Evolutionary conservation across 116 monocot species (phyloP).

Genomic region (Iris pallida): DNA sequence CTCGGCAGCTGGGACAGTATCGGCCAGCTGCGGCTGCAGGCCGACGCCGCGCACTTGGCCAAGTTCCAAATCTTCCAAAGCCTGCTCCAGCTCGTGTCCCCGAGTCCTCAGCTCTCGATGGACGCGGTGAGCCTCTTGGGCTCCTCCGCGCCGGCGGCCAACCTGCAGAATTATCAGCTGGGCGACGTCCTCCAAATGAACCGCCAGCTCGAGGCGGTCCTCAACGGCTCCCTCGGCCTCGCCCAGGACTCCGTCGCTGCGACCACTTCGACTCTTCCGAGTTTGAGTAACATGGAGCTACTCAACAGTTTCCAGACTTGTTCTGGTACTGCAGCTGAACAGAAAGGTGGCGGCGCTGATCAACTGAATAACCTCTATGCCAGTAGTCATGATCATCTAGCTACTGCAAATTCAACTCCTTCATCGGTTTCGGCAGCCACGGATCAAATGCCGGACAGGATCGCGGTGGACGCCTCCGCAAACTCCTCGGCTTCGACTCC

Average conservation of each 20-base stretch:
- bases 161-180: neutral
- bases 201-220: slow-evolving; percentile 8
- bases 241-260: neutral
- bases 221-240: neutral
- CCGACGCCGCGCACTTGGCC: slow-evolving; percentile 22
- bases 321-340: neutral
- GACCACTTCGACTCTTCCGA: neutral
- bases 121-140: slow-evolving; percentile 8
- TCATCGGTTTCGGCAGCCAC: slow-evolving; percentile 10
- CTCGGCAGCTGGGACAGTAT: slow-evolving; percentile 15
- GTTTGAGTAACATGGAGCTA: neutral
- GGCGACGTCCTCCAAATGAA: slow-evolving; percentile 1
- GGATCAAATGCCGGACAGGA: slow-evolving; percentile 1
- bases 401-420: slow-evolving; percentile 5
- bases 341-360: too few species aligned
- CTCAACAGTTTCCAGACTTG: neutral
- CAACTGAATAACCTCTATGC: neutral
- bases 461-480: neutral
- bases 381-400: neutral
- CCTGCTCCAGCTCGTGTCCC: slow-evolving; percentile 19
- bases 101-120: neutral
- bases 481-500: slow-evolving; percentile 5
- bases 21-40: slow-evolving; percentile 17
- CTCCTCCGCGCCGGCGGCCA: neutral
- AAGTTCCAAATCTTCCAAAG: slow-evolving; percentile 30